Base-by-base conservation (phyloP, 2,329 filamentous ascomycete genomes). In the Fusarium camptoceras region DNA sequence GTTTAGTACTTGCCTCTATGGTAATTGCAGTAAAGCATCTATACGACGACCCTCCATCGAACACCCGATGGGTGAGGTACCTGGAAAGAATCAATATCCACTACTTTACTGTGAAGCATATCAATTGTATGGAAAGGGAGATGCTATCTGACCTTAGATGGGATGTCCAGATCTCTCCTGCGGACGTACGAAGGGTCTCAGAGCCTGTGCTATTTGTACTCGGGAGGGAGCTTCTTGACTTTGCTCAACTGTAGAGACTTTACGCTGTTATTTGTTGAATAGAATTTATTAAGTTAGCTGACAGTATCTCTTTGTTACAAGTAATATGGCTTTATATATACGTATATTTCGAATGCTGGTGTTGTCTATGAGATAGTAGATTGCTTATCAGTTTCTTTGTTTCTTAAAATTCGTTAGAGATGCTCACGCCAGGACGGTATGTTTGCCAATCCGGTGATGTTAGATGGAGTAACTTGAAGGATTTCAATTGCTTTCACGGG, bases 101-200 rank as follows among this genome's bases (percentile, higher is more conserved):
- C 8, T 16, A 53, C 18, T 57, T 57, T 10, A 20, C 12, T 6
- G 4, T 53, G 12, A 47, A 42, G 5, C 7, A 31, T 7, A 25
- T 57, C 4, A 57, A 57, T n/a, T 42, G 31, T 10, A 57, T 57
- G 55, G 55, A 57, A 27, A 41, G 18, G 9, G 55, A 57, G 25
- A 57, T 57, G 34, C 7, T 57, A 27, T 12, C n/a, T 10, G 46
- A 57, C 28, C 31, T 57, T 25, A 18, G 11, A 2, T 57, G 55
- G 46, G 20, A 57, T 10, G 11, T 53, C 37, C 16, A n/a, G 8
- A 51, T 31, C 12, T 57, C 12, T 6, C 34, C 46, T 27, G 46
- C 55, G 20, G 55, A 57, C 30, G 46, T 57, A 10, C 55, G 31
- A 6, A 53, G 34, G 6, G 55, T 57, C 5, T 53, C 55, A 7